Percentiles rank a stretch among this genome's conserved stretches.
Conservation (phyloP, 2,329 filamentous ascomycete genomes). For the Monosporascus sp. region DNA sequence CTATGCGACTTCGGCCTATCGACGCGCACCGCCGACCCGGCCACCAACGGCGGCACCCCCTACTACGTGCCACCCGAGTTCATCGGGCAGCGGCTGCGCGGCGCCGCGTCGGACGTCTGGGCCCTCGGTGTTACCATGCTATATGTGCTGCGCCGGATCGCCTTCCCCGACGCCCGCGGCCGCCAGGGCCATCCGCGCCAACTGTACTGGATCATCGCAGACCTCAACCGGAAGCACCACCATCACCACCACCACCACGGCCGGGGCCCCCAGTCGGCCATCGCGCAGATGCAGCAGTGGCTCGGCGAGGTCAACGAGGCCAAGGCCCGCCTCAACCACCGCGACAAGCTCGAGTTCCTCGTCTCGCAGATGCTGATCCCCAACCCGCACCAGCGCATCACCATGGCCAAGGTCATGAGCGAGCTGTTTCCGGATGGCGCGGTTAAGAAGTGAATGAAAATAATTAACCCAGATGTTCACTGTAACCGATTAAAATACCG, state of each 20-base stretch:
- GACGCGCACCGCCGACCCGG: constrained; percentile 39
- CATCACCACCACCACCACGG: constrained; percentile 12
- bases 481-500: no score
- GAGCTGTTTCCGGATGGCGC: constrained; percentile 32
- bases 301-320: constrained; percentile 47
- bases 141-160: constrained; percentile 50
- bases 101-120: constrained; percentile 53
- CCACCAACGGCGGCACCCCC: constrained; percentile 50
- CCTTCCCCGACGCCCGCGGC: constrained; percentile 48
- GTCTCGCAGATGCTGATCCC: constrained; percentile 50
- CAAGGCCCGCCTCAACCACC: constrained; percentile 37
- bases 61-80: constrained; percentile 60
- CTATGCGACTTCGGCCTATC: constrained; percentile 57
- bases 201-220: constrained; percentile 54
- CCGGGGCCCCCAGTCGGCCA: constrained; percentile 29
- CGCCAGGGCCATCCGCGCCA: constrained; percentile 41
- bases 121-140: constrained; percentile 56
- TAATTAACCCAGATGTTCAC: not conserved
- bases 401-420: constrained; percentile 44
- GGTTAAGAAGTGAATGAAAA: constrained; percentile 14
- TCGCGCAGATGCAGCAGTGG: constrained; percentile 51
- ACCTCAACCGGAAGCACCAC: constrained; percentile 40
- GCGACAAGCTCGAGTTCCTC: constrained; percentile 45
- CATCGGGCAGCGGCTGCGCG: constrained; percentile 48
- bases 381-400: constrained; percentile 46